Conservation (phyloP, 2,329 filamentous ascomycete species). For the Alternaria sp. region DNA sequence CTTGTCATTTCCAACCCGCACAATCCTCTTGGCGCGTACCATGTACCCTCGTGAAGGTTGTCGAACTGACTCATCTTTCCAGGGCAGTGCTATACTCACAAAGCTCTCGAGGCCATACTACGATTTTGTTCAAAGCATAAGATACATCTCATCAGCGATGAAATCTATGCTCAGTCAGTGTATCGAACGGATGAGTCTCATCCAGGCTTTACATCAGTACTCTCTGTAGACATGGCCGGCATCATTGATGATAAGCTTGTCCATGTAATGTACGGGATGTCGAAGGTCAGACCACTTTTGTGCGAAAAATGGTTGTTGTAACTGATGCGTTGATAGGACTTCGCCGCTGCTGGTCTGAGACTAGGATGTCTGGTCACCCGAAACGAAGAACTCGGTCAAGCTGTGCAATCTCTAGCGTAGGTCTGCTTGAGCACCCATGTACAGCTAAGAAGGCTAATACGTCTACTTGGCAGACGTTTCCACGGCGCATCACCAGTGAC, state of each 20-base stretch:
- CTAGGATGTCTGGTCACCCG: conserved; percentile 26
- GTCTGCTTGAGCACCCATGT: not conserved
- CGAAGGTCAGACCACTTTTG: conserved; percentile 16
- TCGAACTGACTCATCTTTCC: not conserved
- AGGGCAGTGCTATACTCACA: conserved; percentile 42
- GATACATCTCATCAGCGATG: conserved; percentile 64
- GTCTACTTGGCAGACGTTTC: conserved; percentile 33
- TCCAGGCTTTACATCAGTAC: conserved; percentile 30
- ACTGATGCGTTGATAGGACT: conserved; percentile 45
- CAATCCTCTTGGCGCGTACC: conserved; percentile 56
- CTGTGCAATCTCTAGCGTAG: conserved; percentile 37
- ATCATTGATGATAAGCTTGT: conserved; percentile 59
- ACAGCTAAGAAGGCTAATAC: not conserved
- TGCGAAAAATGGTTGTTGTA: not conserved
- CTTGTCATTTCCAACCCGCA: conserved; percentile 60
- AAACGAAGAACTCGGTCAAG: conserved; percentile 22
- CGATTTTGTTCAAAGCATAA: conserved; percentile 57
- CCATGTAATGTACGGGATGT: conserved; percentile 59
- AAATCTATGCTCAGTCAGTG: conserved; percentile 64
- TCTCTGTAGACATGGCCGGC: conserved; percentile 30
- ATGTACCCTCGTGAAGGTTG: not conserved
- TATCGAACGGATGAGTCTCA: conserved; percentile 34
- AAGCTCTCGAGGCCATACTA: conserved; percentile 53
- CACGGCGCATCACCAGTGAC: conserved; percentile 23
- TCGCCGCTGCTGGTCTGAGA: conserved; percentile 60